phyloP scores from a whole-genome alignment of 345 rosid genomes.

The Ailanthus altissimus region DNA sequence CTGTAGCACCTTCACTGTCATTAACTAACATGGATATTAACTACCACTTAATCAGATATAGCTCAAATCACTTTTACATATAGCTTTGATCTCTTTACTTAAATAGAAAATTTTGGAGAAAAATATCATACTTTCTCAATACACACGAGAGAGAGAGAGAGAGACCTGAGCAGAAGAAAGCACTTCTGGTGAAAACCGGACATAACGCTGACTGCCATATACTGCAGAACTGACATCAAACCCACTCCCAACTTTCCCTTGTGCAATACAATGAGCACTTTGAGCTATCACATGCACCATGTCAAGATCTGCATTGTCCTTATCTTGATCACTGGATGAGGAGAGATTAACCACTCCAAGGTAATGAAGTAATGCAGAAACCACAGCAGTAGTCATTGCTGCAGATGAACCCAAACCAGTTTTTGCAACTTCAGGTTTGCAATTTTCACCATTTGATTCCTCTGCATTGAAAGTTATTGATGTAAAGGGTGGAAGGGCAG shows the following conservation, averaged over 20 bases:
- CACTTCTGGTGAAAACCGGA: constrained; percentile 91
- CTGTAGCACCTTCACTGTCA: background rate
- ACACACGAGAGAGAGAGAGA: constrained; percentile 14
- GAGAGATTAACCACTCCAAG: constrained; percentile 80
- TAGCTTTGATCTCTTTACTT: background rate
- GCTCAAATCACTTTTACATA: background rate
- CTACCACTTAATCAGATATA: background rate
- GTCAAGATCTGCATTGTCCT: constrained; percentile 53
- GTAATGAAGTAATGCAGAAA: constrained; percentile 88
- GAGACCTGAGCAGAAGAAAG: constrained; percentile 84
- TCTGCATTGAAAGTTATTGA: constrained; percentile 81
- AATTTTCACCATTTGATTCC: constrained; percentile 55
- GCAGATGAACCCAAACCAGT: constrained; percentile 99
- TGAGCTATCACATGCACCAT: constrained; percentile 87
- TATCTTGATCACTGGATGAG: constrained; percentile 39
- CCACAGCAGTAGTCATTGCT: constrained; percentile 96
- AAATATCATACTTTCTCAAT: background rate
- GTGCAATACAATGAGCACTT: constrained; percentile 95
- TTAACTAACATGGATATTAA: background rate
- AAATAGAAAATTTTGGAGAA: background rate
- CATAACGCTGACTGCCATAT: constrained; percentile 92
- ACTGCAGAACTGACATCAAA: constrained; percentile 98
- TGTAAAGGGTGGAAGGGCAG: constrained; percentile 75
- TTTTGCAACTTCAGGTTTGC: constrained; percentile 97
- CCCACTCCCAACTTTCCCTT: constrained; percentile 99